Evolutionary conservation across 1,284 basidiomycete species (phyloP).

Genomic region (Cryptococcus sp.): DNA sequence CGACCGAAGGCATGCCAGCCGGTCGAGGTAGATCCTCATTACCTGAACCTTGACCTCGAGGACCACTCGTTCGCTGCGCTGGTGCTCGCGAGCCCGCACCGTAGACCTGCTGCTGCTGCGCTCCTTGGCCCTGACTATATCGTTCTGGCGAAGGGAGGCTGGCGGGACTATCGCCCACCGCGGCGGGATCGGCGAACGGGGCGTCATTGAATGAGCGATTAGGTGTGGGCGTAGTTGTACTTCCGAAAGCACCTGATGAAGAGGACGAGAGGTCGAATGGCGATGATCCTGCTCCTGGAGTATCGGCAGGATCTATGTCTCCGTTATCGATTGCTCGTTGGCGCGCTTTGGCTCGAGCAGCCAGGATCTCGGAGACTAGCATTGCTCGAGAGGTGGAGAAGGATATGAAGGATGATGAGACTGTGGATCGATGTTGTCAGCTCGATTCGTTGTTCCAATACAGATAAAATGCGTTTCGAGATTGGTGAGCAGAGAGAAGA

Average conservation of each 20-base stretch:
- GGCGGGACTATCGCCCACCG: neutral
- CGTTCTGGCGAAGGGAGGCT: neutral
- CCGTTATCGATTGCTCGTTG: slow-evolving; percentile 14
- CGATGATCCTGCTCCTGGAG: no score
- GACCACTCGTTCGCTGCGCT: no score
- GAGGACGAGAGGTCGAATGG: no score
- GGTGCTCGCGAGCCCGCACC: no score
- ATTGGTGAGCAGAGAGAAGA: neutral
- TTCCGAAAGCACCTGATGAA: no score
- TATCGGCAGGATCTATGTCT: slow-evolving; percentile 1
- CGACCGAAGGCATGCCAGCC: no score
- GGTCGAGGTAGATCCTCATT: no score
- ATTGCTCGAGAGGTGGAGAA: slow-evolving; percentile 26
- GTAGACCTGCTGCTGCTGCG: neutral
- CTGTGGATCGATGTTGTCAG: slow-evolving; percentile 11
- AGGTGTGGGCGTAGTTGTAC: no score
- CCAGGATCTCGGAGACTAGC: slow-evolving; percentile 21
- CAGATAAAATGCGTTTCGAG: neutral
- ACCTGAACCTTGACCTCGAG: no score
- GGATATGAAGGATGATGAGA: slow-evolving; percentile 33
- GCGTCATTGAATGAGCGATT: neutral
- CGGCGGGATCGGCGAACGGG: neutral
- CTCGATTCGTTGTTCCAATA: neutral
- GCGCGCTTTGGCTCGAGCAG: slow-evolving; percentile 15
- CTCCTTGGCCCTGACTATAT: neutral